Percentiles rank a stretch among this genome's conserved stretches.
Conservation (phyloP, 176 grass and related monocot genomes). For the Secale cereale region DNA sequence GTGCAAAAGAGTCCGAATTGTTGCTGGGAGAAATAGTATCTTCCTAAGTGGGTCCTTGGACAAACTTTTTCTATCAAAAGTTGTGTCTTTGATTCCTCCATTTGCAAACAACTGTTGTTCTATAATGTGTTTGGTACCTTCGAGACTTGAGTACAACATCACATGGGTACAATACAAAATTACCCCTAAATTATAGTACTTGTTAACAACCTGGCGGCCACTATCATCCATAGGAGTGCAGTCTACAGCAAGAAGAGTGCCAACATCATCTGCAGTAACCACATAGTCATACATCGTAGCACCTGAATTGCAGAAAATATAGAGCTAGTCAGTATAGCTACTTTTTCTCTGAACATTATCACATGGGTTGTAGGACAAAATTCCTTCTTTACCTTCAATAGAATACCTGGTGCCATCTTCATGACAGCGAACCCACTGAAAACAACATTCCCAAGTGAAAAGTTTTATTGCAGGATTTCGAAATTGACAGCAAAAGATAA, state of each 20-base stretch:
- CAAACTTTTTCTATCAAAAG: not conserved
- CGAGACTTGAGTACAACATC: not conserved
- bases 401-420: conserved; percentile 74
- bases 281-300: conserved; percentile 80
- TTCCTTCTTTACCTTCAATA: conserved; percentile 70
- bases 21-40: not conserved
- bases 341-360: conserved; percentile 10
- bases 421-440: conserved; percentile 86
- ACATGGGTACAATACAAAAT: conserved; percentile 4
- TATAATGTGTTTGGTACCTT: not conserved
- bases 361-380: conserved; percentile 5
- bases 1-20: not conserved
- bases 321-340: conserved; percentile 20
- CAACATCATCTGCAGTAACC: conserved; percentile 94
- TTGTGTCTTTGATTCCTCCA: not conserved
- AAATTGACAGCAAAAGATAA: conserved; percentile 7
- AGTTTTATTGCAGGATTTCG: conserved; percentile 12
- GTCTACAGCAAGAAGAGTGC: conserved; percentile 79
- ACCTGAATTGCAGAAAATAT: conserved; percentile 47
- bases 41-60: not conserved
- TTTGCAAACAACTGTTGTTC: not conserved
- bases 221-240: conserved; percentile 98
- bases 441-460: conserved; percentile 20
- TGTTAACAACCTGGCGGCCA: conserved; percentile 64
- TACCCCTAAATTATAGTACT: not conserved